These are phyloP conservation scores for Daldinia concentrica DNA, from an alignment of 495 filamentous ascomycete genomes.

Conservation along the genomic window DNA sequence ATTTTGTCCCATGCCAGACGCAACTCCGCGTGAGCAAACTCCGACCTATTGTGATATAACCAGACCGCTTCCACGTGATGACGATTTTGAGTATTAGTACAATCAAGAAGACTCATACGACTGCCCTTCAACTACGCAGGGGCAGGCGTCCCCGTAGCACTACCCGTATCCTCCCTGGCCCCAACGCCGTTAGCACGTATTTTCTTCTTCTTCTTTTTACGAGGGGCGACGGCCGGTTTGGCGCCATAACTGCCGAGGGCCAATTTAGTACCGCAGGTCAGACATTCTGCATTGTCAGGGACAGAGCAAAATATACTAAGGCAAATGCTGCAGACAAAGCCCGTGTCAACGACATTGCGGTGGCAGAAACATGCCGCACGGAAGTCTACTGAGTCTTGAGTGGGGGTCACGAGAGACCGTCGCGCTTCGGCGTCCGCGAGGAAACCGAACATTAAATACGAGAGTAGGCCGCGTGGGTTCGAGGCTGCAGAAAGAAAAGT, in stretches of 20 bases:
- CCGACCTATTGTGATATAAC: conserved; percentile 17
- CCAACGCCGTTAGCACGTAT: conserved; percentile 47
- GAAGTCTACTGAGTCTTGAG: conserved; percentile 91
- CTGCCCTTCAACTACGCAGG: not conserved
- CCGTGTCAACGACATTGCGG: conserved; percentile 86
- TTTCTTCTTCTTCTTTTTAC: conserved; percentile 77
- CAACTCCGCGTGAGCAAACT: conserved; percentile 20
- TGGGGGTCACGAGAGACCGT: conserved; percentile 73
- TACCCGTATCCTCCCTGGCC: conserved; percentile 52
- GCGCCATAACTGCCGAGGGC: conserved; percentile 76
- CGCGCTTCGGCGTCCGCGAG: conserved; percentile 77
- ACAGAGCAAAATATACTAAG: conserved; percentile 74
- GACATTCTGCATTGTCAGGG: conserved; percentile 69
- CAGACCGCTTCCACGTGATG: not conserved
- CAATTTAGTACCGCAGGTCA: conserved; percentile 90
- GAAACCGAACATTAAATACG: conserved; percentile 97
- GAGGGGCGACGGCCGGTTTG: conserved; percentile 76
- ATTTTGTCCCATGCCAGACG: conserved; percentile 11
- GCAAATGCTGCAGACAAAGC: conserved; percentile 95
- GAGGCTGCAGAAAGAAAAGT: conserved; percentile 81
- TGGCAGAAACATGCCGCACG: conserved; percentile 98
- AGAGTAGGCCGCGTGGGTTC: conserved; percentile 71
- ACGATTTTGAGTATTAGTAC: not conserved
- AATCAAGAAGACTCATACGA: not conserved
- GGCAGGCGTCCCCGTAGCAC: conserved; percentile 53